These are phyloP conservation scores for Myxozyma sirexii DNA, from an alignment of 805 yeast genomes.

Conservation along the genomic window DNA sequence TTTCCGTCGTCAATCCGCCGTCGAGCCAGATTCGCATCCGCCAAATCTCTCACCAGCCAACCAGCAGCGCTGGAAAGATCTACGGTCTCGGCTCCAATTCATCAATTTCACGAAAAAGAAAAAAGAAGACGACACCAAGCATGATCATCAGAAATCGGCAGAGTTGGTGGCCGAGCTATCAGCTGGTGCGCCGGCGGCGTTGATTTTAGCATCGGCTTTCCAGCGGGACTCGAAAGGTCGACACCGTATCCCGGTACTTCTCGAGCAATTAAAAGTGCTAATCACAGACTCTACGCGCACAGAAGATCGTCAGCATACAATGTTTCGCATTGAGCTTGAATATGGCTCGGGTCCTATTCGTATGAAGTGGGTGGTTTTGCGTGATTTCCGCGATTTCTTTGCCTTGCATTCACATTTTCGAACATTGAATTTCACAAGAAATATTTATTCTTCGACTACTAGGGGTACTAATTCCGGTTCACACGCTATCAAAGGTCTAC, in stretches of 20 bases:
- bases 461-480: constrained; percentile 34
- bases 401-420: constrained; percentile 70
- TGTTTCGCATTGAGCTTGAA: constrained; percentile 72
- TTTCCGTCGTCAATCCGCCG: background rate
- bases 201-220: constrained; percentile 73
- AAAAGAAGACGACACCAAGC: constrained; percentile 29
- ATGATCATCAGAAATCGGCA: constrained; percentile 39
- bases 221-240: constrained; percentile 62
- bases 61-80: constrained; percentile 27
- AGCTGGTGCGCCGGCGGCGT: constrained; percentile 72
- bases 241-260: constrained; percentile 76
- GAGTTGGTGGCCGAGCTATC: constrained; percentile 55
- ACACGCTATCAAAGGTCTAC: constrained; percentile 40
- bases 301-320: constrained; percentile 49
- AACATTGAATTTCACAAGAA: constrained; percentile 48
- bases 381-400: constrained; percentile 71
- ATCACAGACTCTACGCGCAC: constrained; percentile 46
- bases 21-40: background rate
- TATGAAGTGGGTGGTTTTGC: constrained; percentile 76
- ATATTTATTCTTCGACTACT: constrained; percentile 21
- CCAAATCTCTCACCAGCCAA: background rate
- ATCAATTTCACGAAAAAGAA: constrained; percentile 31
- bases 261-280: constrained; percentile 70
- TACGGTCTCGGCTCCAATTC: constrained; percentile 19
- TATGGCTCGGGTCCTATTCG: constrained; percentile 85